Conservation (phyloP, 1,284 basidiomycete genomes). For the Pascua guehoae region DNA sequence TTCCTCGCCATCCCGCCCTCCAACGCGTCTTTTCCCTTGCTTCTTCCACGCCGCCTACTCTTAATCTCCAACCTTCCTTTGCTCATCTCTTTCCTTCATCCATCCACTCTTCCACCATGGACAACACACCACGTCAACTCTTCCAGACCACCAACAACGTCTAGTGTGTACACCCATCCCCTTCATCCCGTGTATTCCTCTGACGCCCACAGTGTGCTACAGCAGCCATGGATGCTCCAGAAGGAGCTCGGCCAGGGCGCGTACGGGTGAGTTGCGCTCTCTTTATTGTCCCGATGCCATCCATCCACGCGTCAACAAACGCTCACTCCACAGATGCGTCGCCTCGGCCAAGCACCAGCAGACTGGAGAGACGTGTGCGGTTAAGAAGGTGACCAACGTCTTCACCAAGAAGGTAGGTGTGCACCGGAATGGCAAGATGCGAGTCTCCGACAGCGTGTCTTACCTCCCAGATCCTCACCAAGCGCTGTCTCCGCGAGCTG, state of each 20-base stretch:
- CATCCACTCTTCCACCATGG: slow-evolving; percentile 31
- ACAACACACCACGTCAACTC: slow-evolving; percentile 45
- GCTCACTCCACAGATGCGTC: slow-evolving; percentile 57
- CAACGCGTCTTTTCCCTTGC: background rate
- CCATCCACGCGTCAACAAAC: background rate
- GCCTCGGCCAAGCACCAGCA: slow-evolving; percentile 78
- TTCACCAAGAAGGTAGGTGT: slow-evolving; percentile 68
- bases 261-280: slow-evolving; percentile 59
- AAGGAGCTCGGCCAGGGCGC: slow-evolving; percentile 94
- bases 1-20: background rate
- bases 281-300: background rate
- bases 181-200: background rate
- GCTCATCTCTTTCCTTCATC: background rate
- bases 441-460: background rate
- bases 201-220: slow-evolving; percentile 59
- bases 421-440: background rate
- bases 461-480: slow-evolving; percentile 70
- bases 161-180: slow-evolving; percentile 36
- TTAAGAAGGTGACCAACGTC: slow-evolving; percentile 78
- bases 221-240: slow-evolving; percentile 85
- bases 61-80: too few species aligned
- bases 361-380: slow-evolving; percentile 80
- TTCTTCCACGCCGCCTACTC: background rate
- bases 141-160: slow-evolving; percentile 48
- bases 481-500: slow-evolving; percentile 89